Base-by-base conservation (phyloP, 768 basidiomycete genomes). In the Tremella yokohamensis region DNA sequence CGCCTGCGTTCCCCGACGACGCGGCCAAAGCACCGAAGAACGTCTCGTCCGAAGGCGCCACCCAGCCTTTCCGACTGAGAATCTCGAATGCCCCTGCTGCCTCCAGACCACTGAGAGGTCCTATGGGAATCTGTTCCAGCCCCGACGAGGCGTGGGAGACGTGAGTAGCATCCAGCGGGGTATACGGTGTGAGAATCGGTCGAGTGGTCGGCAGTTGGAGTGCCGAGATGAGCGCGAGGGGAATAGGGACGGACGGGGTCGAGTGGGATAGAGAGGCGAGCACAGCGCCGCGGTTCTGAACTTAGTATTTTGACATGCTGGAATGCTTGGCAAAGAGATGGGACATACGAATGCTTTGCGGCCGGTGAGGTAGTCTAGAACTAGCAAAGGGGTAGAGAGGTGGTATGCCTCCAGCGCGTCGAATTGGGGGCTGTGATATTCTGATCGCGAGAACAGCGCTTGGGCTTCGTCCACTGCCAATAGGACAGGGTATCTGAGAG, bases 381-480 rank as follows among this genome's bases (percentile, higher is more conserved):
- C 77, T 40, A 89, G 72, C 9, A 89, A 82, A 1, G 90, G 90
- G 29, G 89, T 76, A 2, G 88, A 85, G 6, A 96, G 79, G 65
- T 93, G 87, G 65, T 86, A 88, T 0, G 89, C 80, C 56, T 85
- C 83, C 54, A 94, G 84, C 9, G 79, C 69, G 7, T 79, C 78
- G 76, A 85, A 89, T 42, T 85, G 84, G 12, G 87, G 87, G 56
- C 89, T 85, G 22, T 84, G 83, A 77, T 93, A 93, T 24, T 78
- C 69, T 0, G 87, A 83, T 44, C 77, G 79, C 47, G 79, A 78
- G 68, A 88, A 90, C 22, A 96, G 75, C 0, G 89, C 82, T 73
- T 94, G 92, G 73, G 89, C 84, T 65, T 94, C 91, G 63, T 96
- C 92, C 0, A 93, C 80, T 0, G 90, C 91, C 26, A 93, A 78